phyloP scores from a whole-genome alignment of 2,329 filamentous ascomycete genomes.

The Xylariaceae sp. region DNA sequence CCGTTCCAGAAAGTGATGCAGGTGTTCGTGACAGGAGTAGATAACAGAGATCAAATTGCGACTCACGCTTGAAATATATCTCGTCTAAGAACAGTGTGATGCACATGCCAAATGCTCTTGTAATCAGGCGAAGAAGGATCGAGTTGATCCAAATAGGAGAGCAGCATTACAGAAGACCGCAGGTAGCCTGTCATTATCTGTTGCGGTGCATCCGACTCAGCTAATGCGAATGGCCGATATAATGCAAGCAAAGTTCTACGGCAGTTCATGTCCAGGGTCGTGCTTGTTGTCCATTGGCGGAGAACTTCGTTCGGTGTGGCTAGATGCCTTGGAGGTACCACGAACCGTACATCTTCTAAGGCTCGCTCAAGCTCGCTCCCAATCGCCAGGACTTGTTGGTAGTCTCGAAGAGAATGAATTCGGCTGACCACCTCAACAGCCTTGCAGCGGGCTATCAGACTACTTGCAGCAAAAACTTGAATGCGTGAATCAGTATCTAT shows the following conservation, averaged over 20 bases:
- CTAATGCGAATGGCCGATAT: slow-evolving; percentile 53
- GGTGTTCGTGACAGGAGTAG: not conserved
- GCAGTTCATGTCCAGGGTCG: slow-evolving; percentile 52
- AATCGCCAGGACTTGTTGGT: slow-evolving; percentile 49
- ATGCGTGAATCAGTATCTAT: slow-evolving; percentile 50
- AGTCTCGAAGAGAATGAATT: slow-evolving; percentile 50
- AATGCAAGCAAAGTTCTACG: slow-evolving; percentile 49
- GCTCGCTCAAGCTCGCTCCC: slow-evolving; percentile 51
- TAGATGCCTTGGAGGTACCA: slow-evolving; percentile 45
- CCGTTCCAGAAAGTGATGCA: not conserved
- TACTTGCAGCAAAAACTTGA: slow-evolving; percentile 51
- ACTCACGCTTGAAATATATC: slow-evolving; percentile 48
- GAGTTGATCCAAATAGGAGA: slow-evolving; percentile 52
- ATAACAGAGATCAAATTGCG: too few species aligned
- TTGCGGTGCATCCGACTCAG: slow-evolving; percentile 45
- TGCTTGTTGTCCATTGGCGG: slow-evolving; percentile 48
- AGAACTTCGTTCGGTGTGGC: slow-evolving; percentile 42
- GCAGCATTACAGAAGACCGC: slow-evolving; percentile 51
- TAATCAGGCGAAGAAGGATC: slow-evolving; percentile 46
- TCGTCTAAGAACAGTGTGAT: slow-evolving; percentile 49
- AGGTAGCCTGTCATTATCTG: slow-evolving; percentile 52
- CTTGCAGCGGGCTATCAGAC: slow-evolving; percentile 45
- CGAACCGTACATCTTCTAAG: slow-evolving; percentile 51
- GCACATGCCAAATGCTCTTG: slow-evolving; percentile 47
- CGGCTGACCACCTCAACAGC: slow-evolving; percentile 49